Conservation (phyloP, 2,329 filamentous ascomycete genomes). For the Fusarium sp. region DNA sequence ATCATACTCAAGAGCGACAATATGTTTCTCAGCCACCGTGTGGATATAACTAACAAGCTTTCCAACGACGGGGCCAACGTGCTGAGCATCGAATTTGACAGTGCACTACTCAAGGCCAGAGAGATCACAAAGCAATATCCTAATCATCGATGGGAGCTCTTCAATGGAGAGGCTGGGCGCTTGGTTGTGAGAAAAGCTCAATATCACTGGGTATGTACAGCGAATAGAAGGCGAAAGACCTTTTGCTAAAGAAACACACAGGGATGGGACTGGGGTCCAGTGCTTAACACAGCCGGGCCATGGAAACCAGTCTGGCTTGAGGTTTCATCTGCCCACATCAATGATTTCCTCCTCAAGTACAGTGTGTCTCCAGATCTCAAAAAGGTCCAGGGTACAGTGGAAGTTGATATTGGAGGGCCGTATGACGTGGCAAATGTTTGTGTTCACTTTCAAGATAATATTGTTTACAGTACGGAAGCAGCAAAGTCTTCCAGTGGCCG, state of each 20-base stretch:
- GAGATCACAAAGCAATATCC: background rate
- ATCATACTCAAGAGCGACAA: background rate
- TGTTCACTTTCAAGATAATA: background rate
- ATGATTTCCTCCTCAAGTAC: background rate
- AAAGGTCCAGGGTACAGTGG: background rate
- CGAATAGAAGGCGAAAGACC: rapidly evolving
- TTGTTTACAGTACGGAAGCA: background rate
- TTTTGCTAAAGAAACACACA: background rate
- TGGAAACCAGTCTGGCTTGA: slow-evolving; percentile 1
- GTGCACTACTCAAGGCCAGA: background rate
- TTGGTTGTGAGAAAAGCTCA: background rate
- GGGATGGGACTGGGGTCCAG: slow-evolving; percentile 1
- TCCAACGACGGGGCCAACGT: background rate
- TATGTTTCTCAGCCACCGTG: background rate
- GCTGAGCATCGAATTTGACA: background rate
- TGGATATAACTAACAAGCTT: background rate
- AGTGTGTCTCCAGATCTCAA: background rate
- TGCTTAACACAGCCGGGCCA: background rate
- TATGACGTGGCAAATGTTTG: background rate
- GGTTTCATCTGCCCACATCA: background rate
- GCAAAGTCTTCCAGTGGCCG: background rate
- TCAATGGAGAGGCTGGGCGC: background rate
- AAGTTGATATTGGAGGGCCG: background rate
- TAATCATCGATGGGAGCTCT: background rate
- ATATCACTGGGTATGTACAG: background rate